Percentiles rank a stretch among this genome's conserved stretches.
phyloP scores from a whole-genome alignment of 2,329 filamentous ascomycete species.

The Cladosporium sp. region DNA sequence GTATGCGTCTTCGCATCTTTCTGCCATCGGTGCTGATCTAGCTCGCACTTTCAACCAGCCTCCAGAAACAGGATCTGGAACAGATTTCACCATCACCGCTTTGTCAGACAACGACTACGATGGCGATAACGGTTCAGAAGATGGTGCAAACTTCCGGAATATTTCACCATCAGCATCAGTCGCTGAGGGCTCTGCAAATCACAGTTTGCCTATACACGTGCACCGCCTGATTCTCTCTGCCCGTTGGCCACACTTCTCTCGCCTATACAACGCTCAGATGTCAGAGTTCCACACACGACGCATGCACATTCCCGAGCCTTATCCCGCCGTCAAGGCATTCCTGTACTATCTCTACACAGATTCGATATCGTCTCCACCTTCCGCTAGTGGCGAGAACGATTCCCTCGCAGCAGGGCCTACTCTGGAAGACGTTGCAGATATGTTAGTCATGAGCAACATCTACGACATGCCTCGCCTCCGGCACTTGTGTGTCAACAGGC shows the following conservation, averaged over 20 bases:
- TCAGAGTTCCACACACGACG: constrained; percentile 93
- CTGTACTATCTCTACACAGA: constrained; percentile 97
- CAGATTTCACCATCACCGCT: constrained; percentile 88
- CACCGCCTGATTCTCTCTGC: constrained; percentile 92
- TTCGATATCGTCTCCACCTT: constrained; percentile 57
- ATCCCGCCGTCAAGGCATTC: constrained; percentile 89
- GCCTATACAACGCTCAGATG: constrained; percentile 92
- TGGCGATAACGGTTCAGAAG: constrained; percentile 62
- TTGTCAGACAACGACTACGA: constrained; percentile 61
- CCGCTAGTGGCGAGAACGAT: constrained; percentile 16
- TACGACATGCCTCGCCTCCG: constrained; percentile 95
- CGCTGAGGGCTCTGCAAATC: constrained; percentile 51
- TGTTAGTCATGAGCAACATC: constrained; percentile 95
- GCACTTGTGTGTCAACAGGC: constrained; percentile 82
- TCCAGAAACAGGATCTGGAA: constrained; percentile 77
- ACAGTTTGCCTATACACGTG: constrained; percentile 76
- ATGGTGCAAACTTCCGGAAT: constrained; percentile 30
- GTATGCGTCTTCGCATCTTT: constrained; percentile 48
- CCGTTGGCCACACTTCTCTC: constrained; percentile 93
- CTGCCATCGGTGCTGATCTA: constrained; percentile 77
- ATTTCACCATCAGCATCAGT: background rate
- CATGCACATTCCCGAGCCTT: constrained; percentile 97
- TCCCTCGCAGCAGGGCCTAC: constrained; percentile 49
- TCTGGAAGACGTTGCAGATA: constrained; percentile 81
- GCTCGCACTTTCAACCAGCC: constrained; percentile 81